Evolutionary conservation across 2,329 filamentous ascomycete species (phyloP).

Genomic region (Cladophialophora yegresii): DNA sequence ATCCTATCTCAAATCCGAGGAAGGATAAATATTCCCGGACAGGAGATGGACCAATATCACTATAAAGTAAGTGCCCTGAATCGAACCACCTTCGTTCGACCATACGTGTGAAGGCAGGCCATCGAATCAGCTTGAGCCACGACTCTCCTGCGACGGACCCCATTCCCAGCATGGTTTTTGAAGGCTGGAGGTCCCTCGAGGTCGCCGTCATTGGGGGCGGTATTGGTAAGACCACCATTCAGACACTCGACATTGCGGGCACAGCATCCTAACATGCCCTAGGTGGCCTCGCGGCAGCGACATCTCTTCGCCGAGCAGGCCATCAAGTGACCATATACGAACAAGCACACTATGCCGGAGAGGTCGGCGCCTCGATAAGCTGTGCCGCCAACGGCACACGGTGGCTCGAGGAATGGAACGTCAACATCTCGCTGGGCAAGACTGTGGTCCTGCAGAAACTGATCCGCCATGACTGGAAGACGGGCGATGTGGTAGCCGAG

Average conservation of each 20-base stretch:
- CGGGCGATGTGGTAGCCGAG: conserved; percentile 36
- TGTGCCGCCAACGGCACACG: conserved; percentile 40
- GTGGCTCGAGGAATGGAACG: conserved; percentile 37
- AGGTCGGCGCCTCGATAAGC: conserved; percentile 41
- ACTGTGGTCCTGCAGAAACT: conserved; percentile 39
- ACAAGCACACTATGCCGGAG: conserved; percentile 39
- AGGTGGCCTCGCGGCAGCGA: conserved; percentile 40
- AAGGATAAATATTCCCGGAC: background rate
- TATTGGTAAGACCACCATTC: background rate
- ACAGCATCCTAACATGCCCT: background rate
- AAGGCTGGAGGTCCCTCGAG: conserved; percentile 6
- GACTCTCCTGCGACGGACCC: background rate
- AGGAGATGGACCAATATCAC: background rate
- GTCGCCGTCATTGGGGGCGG: conserved; percentile 13
- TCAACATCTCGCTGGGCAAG: conserved; percentile 35
- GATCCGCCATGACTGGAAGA: conserved; percentile 40
- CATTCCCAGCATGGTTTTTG: background rate
- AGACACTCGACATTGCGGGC: background rate
- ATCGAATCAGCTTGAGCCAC: background rate
- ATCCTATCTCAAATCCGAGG: background rate
- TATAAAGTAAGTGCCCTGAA: background rate
- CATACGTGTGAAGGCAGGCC: background rate
- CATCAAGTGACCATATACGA: conserved; percentile 42
- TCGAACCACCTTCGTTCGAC: background rate
- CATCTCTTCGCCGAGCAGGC: conserved; percentile 41